These are phyloP conservation scores for Mollisia scopiformis DNA, from an alignment of 2,329 filamentous ascomycete genomes.

Conservation along the genomic window DNA sequence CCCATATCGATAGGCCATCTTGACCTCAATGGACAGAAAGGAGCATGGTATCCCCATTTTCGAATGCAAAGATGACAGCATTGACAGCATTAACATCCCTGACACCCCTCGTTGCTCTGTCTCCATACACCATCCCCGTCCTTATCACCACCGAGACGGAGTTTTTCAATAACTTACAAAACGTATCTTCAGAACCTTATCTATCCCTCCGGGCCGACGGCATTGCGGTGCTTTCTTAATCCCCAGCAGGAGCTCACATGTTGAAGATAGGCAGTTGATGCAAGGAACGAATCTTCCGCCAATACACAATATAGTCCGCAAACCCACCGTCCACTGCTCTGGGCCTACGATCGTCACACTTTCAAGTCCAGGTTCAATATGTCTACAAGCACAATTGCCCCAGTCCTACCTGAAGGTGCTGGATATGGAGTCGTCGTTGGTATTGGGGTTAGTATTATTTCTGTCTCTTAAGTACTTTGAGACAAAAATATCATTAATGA, in stretches of 20 bases:
- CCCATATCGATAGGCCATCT: not conserved
- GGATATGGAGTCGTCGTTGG: not conserved
- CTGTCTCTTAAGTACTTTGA: not conserved
- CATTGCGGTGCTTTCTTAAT: not conserved
- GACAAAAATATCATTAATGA: too few relatives aligned
- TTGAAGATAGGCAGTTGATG: not conserved
- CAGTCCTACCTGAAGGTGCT: not conserved
- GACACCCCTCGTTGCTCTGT: not conserved
- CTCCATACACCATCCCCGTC: not conserved
- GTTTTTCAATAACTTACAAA: not conserved
- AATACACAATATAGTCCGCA: not conserved
- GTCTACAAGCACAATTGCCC: not conserved
- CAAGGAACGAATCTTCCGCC: not conserved
- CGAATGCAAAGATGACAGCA: not conserved
- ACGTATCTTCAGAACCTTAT: not conserved
- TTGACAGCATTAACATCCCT: not conserved
- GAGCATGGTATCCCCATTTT: not conserved
- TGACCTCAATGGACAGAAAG: not conserved
- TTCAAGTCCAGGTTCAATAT: not conserved
- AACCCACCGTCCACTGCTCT: not conserved
- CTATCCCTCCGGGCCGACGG: not conserved
- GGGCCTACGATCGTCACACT: not conserved
- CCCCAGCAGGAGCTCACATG: not conserved
- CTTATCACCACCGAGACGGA: not conserved
- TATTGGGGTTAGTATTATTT: not conserved